Conservation (phyloP, 1,284 basidiomycete species). For the Pascua guehoae region DNA sequence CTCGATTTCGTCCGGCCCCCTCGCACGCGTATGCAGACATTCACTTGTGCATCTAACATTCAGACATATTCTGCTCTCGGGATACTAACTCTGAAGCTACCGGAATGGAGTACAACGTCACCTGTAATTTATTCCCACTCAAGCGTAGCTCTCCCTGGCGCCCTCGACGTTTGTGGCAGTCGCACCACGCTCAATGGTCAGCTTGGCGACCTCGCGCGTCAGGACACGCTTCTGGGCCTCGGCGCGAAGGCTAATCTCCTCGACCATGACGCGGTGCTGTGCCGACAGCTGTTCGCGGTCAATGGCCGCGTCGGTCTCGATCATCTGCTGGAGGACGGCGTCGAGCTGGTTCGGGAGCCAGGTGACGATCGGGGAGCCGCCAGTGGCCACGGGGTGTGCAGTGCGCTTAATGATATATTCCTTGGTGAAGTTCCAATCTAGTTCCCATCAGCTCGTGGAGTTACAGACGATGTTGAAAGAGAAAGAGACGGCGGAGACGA, state of each 20-base stretch:
- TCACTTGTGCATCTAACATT: too few relatives aligned
- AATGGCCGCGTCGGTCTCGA: constrained; percentile 11
- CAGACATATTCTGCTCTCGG: too few relatives aligned
- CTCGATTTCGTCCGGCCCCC: too few relatives aligned
- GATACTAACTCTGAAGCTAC: too few relatives aligned
- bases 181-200: constrained; percentile 9
- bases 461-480: neutral
- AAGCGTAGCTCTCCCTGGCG: constrained; percentile 1
- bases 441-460: neutral
- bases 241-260: constrained; percentile 17
- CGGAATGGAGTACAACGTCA: too few relatives aligned
- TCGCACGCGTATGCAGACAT: too few relatives aligned
- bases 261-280: constrained; percentile 12
- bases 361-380: constrained; percentile 16
- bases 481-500: neutral
- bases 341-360: constrained; percentile 23
- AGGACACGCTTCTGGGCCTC: constrained; percentile 23
- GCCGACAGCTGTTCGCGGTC: constrained; percentile 14
- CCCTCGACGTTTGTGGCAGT: constrained; percentile 7
- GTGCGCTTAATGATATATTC: constrained; percentile 14
- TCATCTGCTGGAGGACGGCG: constrained; percentile 13
- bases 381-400: constrained; percentile 19
- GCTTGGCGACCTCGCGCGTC: constrained; percentile 14
- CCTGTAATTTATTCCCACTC: too few relatives aligned
- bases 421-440: constrained; percentile 13